Evolutionary conservation across 345 rosid genomes (phyloP).

Genomic region (Salix brachista): DNA sequence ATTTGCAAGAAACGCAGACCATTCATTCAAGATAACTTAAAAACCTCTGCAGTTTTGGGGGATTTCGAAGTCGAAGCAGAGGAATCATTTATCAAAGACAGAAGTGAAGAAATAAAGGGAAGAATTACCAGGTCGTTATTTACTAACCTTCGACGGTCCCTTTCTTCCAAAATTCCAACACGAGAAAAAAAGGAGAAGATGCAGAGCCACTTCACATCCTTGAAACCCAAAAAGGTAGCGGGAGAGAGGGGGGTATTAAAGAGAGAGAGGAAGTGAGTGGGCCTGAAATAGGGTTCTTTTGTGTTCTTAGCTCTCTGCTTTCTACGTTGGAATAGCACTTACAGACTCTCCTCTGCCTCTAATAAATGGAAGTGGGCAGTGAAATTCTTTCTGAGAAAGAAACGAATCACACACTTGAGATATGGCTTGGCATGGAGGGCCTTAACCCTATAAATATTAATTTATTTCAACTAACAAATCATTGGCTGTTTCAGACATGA

Average conservation of each 20-base stretch:
- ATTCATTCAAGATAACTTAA: not conserved
- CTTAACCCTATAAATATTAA: not conserved
- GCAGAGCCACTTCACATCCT: conserved; percentile 14
- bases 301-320: conserved; percentile 17
- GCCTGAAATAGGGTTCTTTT: not conserved
- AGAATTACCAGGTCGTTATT: not conserved
- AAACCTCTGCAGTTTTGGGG: not conserved
- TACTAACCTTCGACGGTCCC: conserved; percentile 7
- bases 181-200: not conserved
- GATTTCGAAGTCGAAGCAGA: not conserved
- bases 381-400: not conserved
- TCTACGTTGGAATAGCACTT: conserved; percentile 48
- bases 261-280: not conserved
- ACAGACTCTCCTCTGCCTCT: not conserved
- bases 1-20: too few species aligned
- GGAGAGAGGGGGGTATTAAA: not conserved
- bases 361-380: not conserved
- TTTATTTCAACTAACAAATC: not conserved
- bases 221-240: not conserved
- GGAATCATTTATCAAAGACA: not conserved
- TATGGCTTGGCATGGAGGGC: not conserved
- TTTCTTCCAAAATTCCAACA: conserved; percentile 9
- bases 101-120: not conserved
- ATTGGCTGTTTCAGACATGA: conserved; percentile 6
- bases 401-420: not conserved